Evolutionary conservation across 106 monocot species (phyloP).

Genomic region (Triglochin maritima): DNA sequence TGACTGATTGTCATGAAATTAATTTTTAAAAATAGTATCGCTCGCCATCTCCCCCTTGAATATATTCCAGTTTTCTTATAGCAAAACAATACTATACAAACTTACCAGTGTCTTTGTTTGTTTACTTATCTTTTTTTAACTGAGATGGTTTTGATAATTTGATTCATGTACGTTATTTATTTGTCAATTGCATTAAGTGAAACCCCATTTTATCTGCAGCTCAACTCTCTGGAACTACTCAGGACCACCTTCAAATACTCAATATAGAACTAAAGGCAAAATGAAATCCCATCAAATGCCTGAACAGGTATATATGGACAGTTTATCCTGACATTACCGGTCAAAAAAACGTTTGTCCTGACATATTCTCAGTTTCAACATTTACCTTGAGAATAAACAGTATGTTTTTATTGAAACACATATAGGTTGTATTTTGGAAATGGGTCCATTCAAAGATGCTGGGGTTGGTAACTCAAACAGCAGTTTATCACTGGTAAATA

Average conservation of each 20-base stretch:
- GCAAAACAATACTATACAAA: neutral
- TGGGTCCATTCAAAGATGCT: constrained; percentile 89
- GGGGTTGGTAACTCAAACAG: constrained; percentile 78
- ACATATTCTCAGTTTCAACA: too few relatives aligned
- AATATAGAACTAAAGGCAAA: constrained; percentile 92
- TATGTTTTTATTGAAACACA: neutral
- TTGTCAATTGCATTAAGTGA: neutral
- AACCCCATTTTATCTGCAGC: constrained; percentile 26
- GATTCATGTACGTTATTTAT: neutral
- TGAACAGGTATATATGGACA: constrained; percentile 49
- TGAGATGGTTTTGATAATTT: neutral
- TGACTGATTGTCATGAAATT: neutral
- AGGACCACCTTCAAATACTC: constrained; percentile 95
- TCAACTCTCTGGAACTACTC: constrained; percentile 85
- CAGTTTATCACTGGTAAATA: constrained; percentile 93
- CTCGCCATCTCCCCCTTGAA: neutral
- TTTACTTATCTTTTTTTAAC: neutral
- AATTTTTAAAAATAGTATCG: neutral
- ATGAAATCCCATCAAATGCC: constrained; percentile 98
- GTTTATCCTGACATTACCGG: too few relatives aligned
- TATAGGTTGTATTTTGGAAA: constrained; percentile 97
- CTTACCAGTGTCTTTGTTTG: neutral
- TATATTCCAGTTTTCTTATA: neutral
- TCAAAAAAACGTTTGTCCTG: too few relatives aligned
- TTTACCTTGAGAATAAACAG: neutral